Base-by-base conservation (phyloP, 1,284 basidiomycete species). In the Fistulina hepatica region DNA sequence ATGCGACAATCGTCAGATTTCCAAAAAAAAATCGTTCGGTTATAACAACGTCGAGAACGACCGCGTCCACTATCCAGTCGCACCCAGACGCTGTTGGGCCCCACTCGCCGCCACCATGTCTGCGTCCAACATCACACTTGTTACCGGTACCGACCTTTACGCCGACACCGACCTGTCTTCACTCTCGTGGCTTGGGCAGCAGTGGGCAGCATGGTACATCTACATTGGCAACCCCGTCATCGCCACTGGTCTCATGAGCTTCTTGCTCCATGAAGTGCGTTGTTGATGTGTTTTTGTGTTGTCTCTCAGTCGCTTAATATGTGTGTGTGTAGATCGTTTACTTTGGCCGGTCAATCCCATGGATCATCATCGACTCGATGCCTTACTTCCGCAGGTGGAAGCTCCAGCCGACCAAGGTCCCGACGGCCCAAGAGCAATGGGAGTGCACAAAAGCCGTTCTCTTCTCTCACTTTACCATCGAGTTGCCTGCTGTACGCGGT, bases 321-420 rank as follows among this genome's bases (percentile, higher is more conserved):
- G n/a, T n/a, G n/a, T n/a, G n/a, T n/a, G n/a, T 20, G 25, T 20
- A 94, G 89, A 58, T 93, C 52, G 88, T 97, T 30, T 98, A 98
- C 70, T 98, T 98, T 59, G 94, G 94, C 20, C 86, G 94, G 24
- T 82, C 81, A 47, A 64, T 98, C 17, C 95, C 94, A 0, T 97
- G 91, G 89, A 83, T 97, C 53, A 84, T 97, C 60, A 83, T 97
- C 58, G 95, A 97, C 61, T 65, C 79, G 3, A 91, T 92, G 36
- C 91, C 92, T 0, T 94, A 88, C 64, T 97, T 97, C 67, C 76
- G 76, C 44, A 73, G 79, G 63, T 97, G 90, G 88, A 98, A 98
- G 63, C 68, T 98, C 4, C 94, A 98, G 58, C 78, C 84, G 10
- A 69, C 65, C 50, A 97, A 97, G 61, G 55, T 88, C 1, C 86